Evolutionary conservation across 2,329 filamentous ascomycete genomes (phyloP), one percentile per base, ranked within the genome.

Genomic region (Xylariaceae sp.): DNA sequence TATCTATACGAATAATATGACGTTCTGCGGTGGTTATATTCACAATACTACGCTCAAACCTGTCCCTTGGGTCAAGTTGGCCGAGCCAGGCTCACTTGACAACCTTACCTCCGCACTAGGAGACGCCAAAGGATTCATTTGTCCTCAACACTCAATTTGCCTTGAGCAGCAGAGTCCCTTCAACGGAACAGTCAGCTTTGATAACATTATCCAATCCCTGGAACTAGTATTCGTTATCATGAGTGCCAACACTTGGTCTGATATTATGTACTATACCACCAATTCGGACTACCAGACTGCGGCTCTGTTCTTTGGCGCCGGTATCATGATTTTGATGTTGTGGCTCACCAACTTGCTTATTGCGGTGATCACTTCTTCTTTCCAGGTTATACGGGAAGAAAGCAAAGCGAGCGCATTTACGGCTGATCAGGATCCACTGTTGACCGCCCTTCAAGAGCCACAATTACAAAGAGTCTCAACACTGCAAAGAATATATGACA

Each of bases 171-270:
- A 76, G 2, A 96, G 90, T 68, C 95, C 95, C 0, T 92, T 85
- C 73, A 91, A 91, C 66, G 87, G 86, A 48, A 99, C 95, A 0
- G 84, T 97, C 67, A 96, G 89, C 72, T 99, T 98, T 70, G 95
- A 99, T 78, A 94, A 98, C 71, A 96, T 99, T 36, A 76, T 91
- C 26, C 88, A 98, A 63, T 97, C 93, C 0, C 77, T 98, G 49
- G 92, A 99, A 75, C 80, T 98, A 56, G 93, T 99, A 2, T 99
- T 99, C 70, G 92, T 99, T 48, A 89, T 99, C 70, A 99, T 99
- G 91, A 96, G 92, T 68, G 94, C 92, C 45, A 99, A 99, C 72
- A 99, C 95, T 0, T 99, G 96, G 74, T 90, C 92, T 1, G 92
- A 98, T 73, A 78, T 98, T 50, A 92, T 99, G 80, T 99, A 99